A percentile compares a stretch with the other conserved stretches of the same genome.
Conservation (phyloP, 2,329 filamentous ascomycete genomes). For the Diaporthe capsici region DNA sequence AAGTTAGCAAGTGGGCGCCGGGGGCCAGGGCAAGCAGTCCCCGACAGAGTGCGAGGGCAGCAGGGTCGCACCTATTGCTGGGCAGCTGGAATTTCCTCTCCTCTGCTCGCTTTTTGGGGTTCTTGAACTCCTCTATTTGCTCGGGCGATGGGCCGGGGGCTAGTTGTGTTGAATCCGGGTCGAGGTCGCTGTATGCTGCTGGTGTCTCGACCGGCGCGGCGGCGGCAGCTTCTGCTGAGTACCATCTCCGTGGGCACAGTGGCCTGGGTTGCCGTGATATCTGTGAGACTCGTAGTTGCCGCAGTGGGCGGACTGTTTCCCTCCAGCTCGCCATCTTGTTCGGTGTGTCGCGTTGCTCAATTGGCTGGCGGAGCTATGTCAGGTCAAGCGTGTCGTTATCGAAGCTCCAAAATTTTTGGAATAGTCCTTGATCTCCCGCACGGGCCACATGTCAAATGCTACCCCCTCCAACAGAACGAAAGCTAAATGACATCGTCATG, state of each 20-base stretch:
- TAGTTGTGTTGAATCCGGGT: conserved; percentile 64
- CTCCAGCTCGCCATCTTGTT: conserved; percentile 58
- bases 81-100: conserved; percentile 58
- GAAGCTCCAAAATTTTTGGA: conserved; percentile 41
- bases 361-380: conserved; percentile 20
- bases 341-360: conserved; percentile 11
- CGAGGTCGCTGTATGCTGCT: conserved; percentile 61
- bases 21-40: neutral
- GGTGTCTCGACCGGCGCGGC: conserved; percentile 42
- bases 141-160: conserved; percentile 57
- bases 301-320: conserved; percentile 53
- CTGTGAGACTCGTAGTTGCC: conserved; percentile 39
- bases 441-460: neutral
- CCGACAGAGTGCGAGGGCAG: conserved; percentile 36
- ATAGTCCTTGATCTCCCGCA: conserved; percentile 12
- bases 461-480: neutral
- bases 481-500: neutral
- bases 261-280: conserved; percentile 46
- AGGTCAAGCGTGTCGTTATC: conserved; percentile 34
- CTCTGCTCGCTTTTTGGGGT: conserved; percentile 53
- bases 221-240: conserved; percentile 61
- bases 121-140: conserved; percentile 57
- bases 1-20: conserved; percentile 33
- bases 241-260: conserved; percentile 56
- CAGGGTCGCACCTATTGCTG: conserved; percentile 59